A percentile compares a stretch with the other conserved stretches of the same genome.
These are phyloP conservation scores for Nakazawaea siamensis DNA, from an alignment of 805 yeast species.

Conservation along the genomic window DNA sequence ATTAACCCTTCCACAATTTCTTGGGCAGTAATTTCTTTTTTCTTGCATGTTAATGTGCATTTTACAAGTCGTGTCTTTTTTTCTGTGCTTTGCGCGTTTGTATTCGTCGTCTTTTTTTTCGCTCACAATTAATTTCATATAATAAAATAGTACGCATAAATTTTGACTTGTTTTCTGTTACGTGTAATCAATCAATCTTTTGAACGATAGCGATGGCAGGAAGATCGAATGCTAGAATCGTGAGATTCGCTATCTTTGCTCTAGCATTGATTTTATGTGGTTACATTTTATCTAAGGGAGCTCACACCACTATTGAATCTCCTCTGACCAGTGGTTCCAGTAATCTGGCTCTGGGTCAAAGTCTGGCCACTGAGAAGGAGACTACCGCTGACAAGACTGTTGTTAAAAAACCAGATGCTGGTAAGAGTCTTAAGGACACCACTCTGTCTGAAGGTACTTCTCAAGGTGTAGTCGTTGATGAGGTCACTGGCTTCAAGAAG, in stretches of 20 bases:
- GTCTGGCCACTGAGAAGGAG: conserved; percentile 6
- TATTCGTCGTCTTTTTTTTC: too few species aligned
- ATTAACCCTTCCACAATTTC: too few species aligned
- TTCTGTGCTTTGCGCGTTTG: too few species aligned
- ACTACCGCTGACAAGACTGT: neutral
- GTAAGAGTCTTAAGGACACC: too few species aligned
- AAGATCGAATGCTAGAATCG: conserved; percentile 38
- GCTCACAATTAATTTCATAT: too few species aligned
- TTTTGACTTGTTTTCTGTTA: neutral
- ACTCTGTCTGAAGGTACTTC: neutral
- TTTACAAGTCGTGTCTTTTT: too few species aligned
- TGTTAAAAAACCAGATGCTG: neutral
- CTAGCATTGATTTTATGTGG: conserved; percentile 37
- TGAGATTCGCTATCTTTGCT: conserved; percentile 40
- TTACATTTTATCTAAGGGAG: conserved; percentile 38
- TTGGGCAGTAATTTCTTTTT: too few species aligned
- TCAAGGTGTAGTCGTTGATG: conserved; percentile 9
- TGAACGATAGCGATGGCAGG: conserved; percentile 23
- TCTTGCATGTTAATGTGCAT: too few species aligned
- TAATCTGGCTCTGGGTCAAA: conserved; percentile 11
- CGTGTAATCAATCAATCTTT: too few species aligned
- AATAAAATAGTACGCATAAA: too few species aligned
- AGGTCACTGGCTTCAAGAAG: conserved; percentile 7
- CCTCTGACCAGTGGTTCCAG: conserved; percentile 11
- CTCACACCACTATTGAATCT: conserved; percentile 18